Evolutionary conservation across 352 stramenopile species (phyloP).

Genomic region (Phytophthora pini): DNA sequence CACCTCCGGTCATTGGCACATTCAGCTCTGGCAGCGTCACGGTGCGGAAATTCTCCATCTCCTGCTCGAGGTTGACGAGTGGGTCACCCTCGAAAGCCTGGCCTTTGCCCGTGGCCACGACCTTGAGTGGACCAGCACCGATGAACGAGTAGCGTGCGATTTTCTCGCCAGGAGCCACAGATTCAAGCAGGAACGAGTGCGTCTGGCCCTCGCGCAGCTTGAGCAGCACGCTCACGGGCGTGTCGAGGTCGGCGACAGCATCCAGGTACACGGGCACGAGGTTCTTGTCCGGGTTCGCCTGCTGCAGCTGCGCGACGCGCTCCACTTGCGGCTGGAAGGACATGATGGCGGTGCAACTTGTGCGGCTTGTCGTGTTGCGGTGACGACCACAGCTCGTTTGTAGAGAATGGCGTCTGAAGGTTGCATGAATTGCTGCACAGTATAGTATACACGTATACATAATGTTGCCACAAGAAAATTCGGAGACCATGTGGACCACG

Average conservation of each 20-base stretch:
- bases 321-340: constrained; percentile 65
- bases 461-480: constrained; percentile 25
- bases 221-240: constrained; percentile 88
- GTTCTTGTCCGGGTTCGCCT: constrained; percentile 82
- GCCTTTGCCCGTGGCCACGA: constrained; percentile 71
- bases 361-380: not conserved
- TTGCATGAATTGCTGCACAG: not conserved
- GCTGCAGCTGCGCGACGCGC: constrained; percentile 66
- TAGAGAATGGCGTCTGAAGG: constrained; percentile 13
- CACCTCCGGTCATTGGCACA: constrained; percentile 87
- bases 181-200: constrained; percentile 90
- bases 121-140: constrained; percentile 81
- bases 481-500: constrained; percentile 1
- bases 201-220: constrained; percentile 81
- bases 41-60: constrained; percentile 79
- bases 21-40: constrained; percentile 75
- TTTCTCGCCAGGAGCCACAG: constrained; percentile 83
- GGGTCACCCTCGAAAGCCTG: constrained; percentile 72
- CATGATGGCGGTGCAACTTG: constrained; percentile 35
- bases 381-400: not conserved
- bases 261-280: constrained; percentile 87
- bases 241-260: constrained; percentile 86
- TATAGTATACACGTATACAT: constrained; percentile 18
- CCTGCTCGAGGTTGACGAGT: constrained; percentile 75
- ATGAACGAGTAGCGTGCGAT: constrained; percentile 92